Base-by-base conservation (phyloP, 1,139 yeast genomes). In the Yamadazyma pseudoaaseri region DNA sequence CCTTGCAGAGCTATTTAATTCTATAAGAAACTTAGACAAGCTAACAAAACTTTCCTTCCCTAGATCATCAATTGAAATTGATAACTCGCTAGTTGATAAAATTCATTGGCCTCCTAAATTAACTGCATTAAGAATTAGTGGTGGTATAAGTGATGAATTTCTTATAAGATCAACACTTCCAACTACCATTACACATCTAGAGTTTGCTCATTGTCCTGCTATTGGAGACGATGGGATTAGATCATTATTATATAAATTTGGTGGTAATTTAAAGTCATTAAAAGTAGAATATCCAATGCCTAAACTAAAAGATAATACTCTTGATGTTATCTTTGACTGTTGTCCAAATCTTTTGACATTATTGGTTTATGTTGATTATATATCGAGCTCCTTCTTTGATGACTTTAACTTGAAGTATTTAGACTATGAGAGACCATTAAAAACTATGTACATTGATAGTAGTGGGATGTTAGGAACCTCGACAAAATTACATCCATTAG, bases 251-350 rank as follows among this genome's bases (percentile, higher is more conserved):
- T 62, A 68, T 22, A 73, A 76, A 34, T 70, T 84, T 29, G 97
- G 97, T 0, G 65, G 65, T 12, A 75, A 80, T 40, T 60, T 92
- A 35, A 73, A 65, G 21, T 69, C 76, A 12, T 60, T 92, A 20
- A 73, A 80, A 34, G 79, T 89, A 9, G 80, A 80, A 40, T 92
- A 86, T 51, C 97, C 97, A 2, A 79, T 92, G 90, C 97, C 96
- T 0, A 79, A 82, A 3, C 62, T 92, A 23, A 69, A 73, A 26
- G 79, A 74, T 6, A 74, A 77, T 42, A 80, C 96, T 0, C 64
- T 89, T 44, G 97, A 92, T 56, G 66, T 72, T 30, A 73, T 86
- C 1, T 81, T 90, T 46, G 60, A 73, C 17, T 78, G 77, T 51
- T 90, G 97, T 54, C 95, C 96, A 4, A 75, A 81, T 38, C 62